Conservation (phyloP, 2,329 filamentous ascomycete genomes). For the Exophiala sp. region DNA sequence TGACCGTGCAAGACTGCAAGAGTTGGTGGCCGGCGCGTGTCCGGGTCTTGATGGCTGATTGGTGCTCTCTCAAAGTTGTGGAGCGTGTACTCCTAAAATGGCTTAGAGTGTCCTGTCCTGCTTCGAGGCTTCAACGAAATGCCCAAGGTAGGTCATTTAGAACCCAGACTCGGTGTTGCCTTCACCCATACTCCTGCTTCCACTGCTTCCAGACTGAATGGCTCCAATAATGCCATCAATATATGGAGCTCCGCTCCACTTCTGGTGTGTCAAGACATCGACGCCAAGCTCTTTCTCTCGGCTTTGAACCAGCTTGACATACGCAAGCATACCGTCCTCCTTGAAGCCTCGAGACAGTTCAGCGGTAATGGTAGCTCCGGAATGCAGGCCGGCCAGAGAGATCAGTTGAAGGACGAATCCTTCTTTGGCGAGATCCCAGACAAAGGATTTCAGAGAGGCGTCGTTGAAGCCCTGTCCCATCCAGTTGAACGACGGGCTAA, state of each 20-base stretch:
- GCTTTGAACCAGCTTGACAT: conserved; percentile 88
- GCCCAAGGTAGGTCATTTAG: conserved; percentile 1
- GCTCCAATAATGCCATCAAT: conserved; percentile 86
- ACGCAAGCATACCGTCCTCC: conserved; percentile 91
- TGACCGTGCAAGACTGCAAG: too few relatives aligned
- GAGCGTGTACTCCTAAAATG: too few relatives aligned
- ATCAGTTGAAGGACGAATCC: conserved; percentile 68
- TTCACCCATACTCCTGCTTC: conserved; percentile 89
- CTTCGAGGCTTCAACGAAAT: too few relatives aligned
- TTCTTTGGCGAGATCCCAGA: conserved; percentile 92
- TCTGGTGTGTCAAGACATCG: conserved; percentile 93
- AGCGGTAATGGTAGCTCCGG: conserved; percentile 60
- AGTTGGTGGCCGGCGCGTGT: too few relatives aligned
- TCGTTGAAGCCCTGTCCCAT: conserved; percentile 89
- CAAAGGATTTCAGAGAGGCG: conserved; percentile 78
- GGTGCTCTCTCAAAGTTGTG: too few relatives aligned
- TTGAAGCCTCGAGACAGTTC: conserved; percentile 82
- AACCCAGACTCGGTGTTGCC: conserved; percentile 74
- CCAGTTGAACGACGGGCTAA: conserved; percentile 98
- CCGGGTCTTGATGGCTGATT: too few relatives aligned
- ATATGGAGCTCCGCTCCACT: conserved; percentile 67
- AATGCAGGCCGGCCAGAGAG: conserved; percentile 62
- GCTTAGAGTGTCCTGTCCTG: too few relatives aligned
- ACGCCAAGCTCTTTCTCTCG: conserved; percentile 86
- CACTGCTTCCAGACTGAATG: conserved; percentile 86